phyloP scores from a whole-genome alignment of 2,329 filamentous ascomycete species.

The Phialophora expanda region DNA sequence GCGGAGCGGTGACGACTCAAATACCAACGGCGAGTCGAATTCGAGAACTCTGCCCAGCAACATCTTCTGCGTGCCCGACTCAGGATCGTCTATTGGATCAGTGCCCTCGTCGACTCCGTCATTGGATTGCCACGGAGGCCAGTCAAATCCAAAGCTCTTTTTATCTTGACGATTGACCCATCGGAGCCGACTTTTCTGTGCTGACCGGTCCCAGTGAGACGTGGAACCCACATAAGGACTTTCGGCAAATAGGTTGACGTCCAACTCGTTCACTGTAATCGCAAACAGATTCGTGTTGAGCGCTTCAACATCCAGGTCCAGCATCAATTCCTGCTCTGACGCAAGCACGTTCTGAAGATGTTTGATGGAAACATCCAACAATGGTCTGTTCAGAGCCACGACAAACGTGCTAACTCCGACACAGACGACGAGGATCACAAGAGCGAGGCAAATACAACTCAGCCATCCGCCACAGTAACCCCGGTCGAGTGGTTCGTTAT shows the following conservation, averaged over 20 bases:
- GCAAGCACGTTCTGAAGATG: constrained; percentile 89
- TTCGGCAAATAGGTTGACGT: constrained; percentile 93
- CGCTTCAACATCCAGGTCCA: constrained; percentile 85
- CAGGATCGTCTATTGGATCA: constrained; percentile 68
- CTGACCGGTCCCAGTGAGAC: constrained; percentile 31
- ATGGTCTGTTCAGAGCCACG: constrained; percentile 86
- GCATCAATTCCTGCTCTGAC: constrained; percentile 92
- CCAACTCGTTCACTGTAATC: constrained; percentile 82
- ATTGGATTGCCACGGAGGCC: constrained; percentile 34
- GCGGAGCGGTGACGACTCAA: constrained; percentile 87
- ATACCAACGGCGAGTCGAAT: constrained; percentile 86
- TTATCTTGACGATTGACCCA: constrained; percentile 36
- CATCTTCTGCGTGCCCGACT: constrained; percentile 75
- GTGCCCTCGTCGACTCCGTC: constrained; percentile 60
- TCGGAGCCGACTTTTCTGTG: constrained; percentile 41
- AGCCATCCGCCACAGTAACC: constrained; percentile 76
- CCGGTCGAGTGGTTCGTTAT: constrained; percentile 68
- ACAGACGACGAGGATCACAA: constrained; percentile 79
- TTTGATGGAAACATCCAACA: constrained; percentile 76
- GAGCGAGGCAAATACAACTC: constrained; percentile 82
- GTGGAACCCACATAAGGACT: constrained; percentile 78
- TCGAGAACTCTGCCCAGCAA: constrained; percentile 84
- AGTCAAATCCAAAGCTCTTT: constrained; percentile 25
- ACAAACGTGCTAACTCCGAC: constrained; percentile 88
- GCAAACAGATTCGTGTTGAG: constrained; percentile 92